A percentile compares a stretch with the other conserved stretches of the same genome.
These are phyloP conservation scores for Solanum hybrid DNA, from an alignment of 305 asterid genomes.

Conservation along the genomic window DNA sequence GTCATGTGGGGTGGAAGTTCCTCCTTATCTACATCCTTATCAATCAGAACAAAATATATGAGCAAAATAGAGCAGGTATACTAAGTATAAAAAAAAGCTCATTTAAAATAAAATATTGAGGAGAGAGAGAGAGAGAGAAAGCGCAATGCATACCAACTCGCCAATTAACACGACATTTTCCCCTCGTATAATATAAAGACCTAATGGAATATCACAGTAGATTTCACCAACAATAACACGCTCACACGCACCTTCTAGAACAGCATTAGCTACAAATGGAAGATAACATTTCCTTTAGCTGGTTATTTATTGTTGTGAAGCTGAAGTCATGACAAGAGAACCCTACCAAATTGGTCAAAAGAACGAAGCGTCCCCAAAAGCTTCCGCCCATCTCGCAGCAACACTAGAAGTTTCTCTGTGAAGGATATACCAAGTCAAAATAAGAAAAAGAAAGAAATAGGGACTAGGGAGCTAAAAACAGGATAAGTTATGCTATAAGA, in stretches of 20 bases:
- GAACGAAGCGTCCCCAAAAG: slow-evolving; percentile 89
- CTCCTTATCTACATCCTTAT: slow-evolving; percentile 64
- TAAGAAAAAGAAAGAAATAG: not conserved
- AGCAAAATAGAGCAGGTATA: not conserved
- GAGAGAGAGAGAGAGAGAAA: not conserved
- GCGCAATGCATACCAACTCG: slow-evolving; percentile 54
- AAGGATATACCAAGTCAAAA: slow-evolving; percentile 4
- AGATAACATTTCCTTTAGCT: slow-evolving; percentile 10
- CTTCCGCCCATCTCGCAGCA: slow-evolving; percentile 89
- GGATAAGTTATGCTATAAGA: not conserved
- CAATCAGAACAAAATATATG: slow-evolving; percentile 5
- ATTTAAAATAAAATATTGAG: not conserved
- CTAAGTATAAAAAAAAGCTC: not conserved
- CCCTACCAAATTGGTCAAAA: slow-evolving; percentile 89
- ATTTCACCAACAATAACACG: slow-evolving; percentile 80
- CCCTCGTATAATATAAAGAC: slow-evolving; percentile 78
- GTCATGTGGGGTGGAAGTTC: slow-evolving; percentile 89
- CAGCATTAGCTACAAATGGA: slow-evolving; percentile 64
- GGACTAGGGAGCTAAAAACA: not conserved
- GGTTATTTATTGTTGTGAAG: not conserved
- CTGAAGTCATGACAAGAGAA: slow-evolving; percentile 1
- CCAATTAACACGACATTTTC: slow-evolving; percentile 88
- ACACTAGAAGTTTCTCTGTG: slow-evolving; percentile 82
- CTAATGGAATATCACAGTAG: slow-evolving; percentile 75
- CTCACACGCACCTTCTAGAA: slow-evolving; percentile 85